Percentiles rank a stretch among this genome's conserved stretches.
phyloP scores from a whole-genome alignment of 2,329 filamentous ascomycete species.

The Nakataea oryzae region DNA sequence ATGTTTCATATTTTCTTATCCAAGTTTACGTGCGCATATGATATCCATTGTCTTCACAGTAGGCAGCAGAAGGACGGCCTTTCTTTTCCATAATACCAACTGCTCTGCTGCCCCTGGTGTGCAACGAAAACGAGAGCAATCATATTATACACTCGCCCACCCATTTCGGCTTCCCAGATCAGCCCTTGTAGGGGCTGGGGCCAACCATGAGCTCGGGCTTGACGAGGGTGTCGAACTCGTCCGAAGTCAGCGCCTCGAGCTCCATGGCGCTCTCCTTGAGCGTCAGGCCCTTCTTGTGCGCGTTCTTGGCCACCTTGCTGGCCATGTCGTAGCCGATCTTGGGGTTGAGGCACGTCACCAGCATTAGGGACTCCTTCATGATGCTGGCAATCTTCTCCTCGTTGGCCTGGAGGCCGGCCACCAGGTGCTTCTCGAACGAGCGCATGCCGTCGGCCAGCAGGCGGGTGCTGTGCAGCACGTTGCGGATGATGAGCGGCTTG shows the following conservation, averaged over 20 bases:
- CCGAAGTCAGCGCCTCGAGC: slow-evolving; percentile 76
- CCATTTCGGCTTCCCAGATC: neutral
- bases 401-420: slow-evolving; percentile 81
- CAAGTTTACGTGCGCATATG: neutral
- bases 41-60: neutral
- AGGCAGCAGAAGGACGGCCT: neutral
- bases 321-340: slow-evolving; percentile 98
- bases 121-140: neutral
- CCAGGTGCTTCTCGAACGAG: slow-evolving; percentile 90
- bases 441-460: slow-evolving; percentile 87
- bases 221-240: slow-evolving; percentile 85
- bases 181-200: slow-evolving; percentile 54
- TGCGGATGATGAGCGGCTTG: slow-evolving; percentile 93
- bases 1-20: neutral
- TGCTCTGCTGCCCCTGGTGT: too few relatives aligned
- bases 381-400: slow-evolving; percentile 84
- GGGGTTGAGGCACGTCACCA: slow-evolving; percentile 94
- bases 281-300: slow-evolving; percentile 94
- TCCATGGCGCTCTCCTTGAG: slow-evolving; percentile 92
- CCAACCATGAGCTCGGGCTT: slow-evolving; percentile 92
- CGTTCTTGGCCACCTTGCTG: slow-evolving; percentile 94
- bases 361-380: slow-evolving; percentile 96
- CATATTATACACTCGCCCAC: neutral
- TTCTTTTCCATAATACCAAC: neutral
- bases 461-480: slow-evolving; percentile 84